Percentiles rank a stretch among this genome's conserved stretches.
These are phyloP conservation scores for Sporothrix pseudoabietina DNA, from an alignment of 2,329 filamentous ascomycete species.

Conservation along the genomic window DNA sequence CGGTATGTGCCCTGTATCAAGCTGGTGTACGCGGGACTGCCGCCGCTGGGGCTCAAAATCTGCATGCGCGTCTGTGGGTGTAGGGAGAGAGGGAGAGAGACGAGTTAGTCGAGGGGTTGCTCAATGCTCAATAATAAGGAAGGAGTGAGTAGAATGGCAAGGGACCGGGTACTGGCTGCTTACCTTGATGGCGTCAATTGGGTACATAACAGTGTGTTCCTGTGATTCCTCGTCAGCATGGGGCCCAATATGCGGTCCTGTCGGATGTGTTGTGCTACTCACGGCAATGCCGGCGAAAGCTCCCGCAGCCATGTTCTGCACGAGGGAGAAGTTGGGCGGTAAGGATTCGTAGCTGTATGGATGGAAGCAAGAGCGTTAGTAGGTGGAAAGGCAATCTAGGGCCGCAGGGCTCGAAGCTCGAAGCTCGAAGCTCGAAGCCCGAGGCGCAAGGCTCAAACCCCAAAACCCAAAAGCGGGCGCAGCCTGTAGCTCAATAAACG, in stretches of 20 bases:
- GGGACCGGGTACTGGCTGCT: constrained; percentile 28
- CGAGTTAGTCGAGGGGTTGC: not conserved
- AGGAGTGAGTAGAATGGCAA: not conserved
- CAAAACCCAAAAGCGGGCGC: not conserved
- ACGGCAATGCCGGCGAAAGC: constrained; percentile 96
- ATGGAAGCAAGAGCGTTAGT: not conserved
- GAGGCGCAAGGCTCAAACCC: not conserved
- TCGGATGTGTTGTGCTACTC: constrained; percentile 43
- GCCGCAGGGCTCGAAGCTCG: not conserved
- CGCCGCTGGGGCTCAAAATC: constrained; percentile 80
- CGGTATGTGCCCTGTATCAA: constrained; percentile 90
- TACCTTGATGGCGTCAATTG: constrained; percentile 96
- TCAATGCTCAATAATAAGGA: not conserved
- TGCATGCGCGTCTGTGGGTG: constrained; percentile 87
- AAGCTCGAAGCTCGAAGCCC: not conserved
- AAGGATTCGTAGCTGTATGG: constrained; percentile 78
- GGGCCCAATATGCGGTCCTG: not conserved
- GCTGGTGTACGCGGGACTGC: constrained; percentile 76
- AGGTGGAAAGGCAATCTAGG: not conserved
- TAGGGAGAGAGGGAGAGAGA: not conserved
- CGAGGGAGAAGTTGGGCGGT: constrained; percentile 88
- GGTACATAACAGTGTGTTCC: constrained; percentile 99
- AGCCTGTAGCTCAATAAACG: not conserved
- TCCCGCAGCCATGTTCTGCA: constrained; percentile 93
- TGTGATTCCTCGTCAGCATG: constrained; percentile 44